Evolutionary conservation across 2,329 filamentous ascomycete genomes (phyloP), one percentile per base, ranked within the genome.

Genomic region (Trichoderma harzianum): DNA sequence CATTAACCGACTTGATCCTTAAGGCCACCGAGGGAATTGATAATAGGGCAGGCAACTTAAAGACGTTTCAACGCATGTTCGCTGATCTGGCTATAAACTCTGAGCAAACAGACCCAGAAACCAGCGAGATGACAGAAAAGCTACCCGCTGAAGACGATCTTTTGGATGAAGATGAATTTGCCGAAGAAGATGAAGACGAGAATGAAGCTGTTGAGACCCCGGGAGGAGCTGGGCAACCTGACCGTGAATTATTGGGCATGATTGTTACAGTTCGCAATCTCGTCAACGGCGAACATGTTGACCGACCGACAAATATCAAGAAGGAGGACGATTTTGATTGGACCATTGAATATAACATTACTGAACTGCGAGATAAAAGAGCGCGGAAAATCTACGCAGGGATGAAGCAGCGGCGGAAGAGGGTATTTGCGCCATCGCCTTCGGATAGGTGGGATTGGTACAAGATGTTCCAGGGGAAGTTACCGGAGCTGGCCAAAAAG

Each of bases 281-380:
- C 74, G 87, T 97, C 69, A 91, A 96, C 77, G 90, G 88, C 21
- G 69, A 83, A 14, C 86, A 87, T 69, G 88, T 93, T 1, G 78
- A 83, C 0, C 90, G 94, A 3, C 92, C 94, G 2, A 53, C 0
- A 74, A 81, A 16, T 78, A 91, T 60, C 80, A 69, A 61, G 16
- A 53, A 69, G 16, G 66, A 0, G 36, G 76, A 16, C 24, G 11
- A 7, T 0, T 72, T 80, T 78, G 72, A 89, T 74, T 98, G 95
- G 95, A 80, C 83, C 0, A 84, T 98, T n/a, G 89, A 96, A 76
- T 98, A 97, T 80, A 86, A 90, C 43, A 82, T 98, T 62, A 86
- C 87, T 60, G 92, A 95, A 74, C 83, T 94, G 2, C 67, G 80
- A 0, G 74, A 75, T 3, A 74, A 79, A 0, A 82, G 84, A 11